These are phyloP conservation scores for Boletus barrowsii DNA, from an alignment of 768 basidiomycete species.

Conservation along the genomic window DNA sequence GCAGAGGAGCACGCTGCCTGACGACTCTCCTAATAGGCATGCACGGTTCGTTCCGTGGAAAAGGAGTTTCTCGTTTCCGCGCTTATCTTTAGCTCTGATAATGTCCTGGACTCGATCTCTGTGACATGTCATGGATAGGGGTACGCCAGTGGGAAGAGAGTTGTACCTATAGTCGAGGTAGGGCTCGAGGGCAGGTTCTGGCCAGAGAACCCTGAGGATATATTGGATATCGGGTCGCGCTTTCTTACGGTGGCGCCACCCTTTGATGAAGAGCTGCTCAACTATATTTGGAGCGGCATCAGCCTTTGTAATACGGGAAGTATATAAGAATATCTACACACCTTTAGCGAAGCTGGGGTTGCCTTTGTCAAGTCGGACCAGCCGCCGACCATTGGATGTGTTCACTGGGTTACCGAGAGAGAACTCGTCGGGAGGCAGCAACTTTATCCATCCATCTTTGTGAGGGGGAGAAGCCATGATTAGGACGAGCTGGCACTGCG, in stretches of 20 bases:
- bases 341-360: slow-evolving; percentile 39
- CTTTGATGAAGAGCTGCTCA: slow-evolving; percentile 46
- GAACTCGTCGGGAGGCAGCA: slow-evolving; percentile 31
- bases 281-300: slow-evolving; percentile 34
- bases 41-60: slow-evolving; percentile 67
- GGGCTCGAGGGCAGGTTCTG: slow-evolving; percentile 41
- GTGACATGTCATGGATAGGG: slow-evolving; percentile 2
- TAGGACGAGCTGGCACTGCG: slow-evolving; percentile 2
- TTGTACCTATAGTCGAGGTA: slow-evolving; percentile 47
- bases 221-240: slow-evolving; percentile 44
- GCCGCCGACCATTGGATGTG: slow-evolving; percentile 34
- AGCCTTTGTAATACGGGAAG: background rate
- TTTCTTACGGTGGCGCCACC: slow-evolving; percentile 58
- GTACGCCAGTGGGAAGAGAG: slow-evolving; percentile 14
- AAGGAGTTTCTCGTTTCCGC: slow-evolving; percentile 54
- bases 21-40: slow-evolving; percentile 56
- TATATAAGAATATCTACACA: slow-evolving; percentile 24
- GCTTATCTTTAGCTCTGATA: slow-evolving; percentile 25
- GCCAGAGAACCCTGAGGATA: slow-evolving; percentile 50
- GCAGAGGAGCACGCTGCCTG: slow-evolving; percentile 46
- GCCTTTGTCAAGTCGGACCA: slow-evolving; percentile 38
- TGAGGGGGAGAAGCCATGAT: slow-evolving; percentile 16
- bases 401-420: slow-evolving; percentile 43
- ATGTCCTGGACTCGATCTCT: slow-evolving; percentile 28
- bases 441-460: slow-evolving; percentile 29